Base-by-base conservation (phyloP, 202 grass and related monocot species). In the Carex sylvatica region DNA sequence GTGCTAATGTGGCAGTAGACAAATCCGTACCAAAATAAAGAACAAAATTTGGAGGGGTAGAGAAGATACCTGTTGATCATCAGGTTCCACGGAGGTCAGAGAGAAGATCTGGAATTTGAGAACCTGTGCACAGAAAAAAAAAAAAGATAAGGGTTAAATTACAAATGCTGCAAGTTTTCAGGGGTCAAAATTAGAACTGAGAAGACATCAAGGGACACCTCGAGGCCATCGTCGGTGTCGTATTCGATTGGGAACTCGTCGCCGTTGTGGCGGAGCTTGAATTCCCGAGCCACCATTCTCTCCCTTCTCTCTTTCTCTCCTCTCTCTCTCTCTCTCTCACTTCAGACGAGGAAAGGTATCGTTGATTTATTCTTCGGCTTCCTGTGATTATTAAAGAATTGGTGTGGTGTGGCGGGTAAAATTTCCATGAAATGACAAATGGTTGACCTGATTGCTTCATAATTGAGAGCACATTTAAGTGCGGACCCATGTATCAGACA, bases 21-120 rank as follows among this genome's bases (percentile, higher is more conserved):
- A 60, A 68, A 68, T 49, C 55, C 15, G 15, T 35, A 38, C 33
- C 30, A 35, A 65, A 53, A 42, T 42, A 8, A 31, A 53, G n/a
- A 18, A 61, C 31, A 18, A 40, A 20, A 6, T 71, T 61, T 30
- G 0, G 31, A 47, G n/a, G 6, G 66, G 0, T 12, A 28, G 22
- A 19, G 82, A 36, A 66, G 74, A 26, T 66, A 98, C 96, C 92
- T 89, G 89, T 82, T 98, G 96, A 78, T 89, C 84, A 26, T 95
- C 96, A 60, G 91, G 92, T 23, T 83, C 89, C 53, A 95, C 89
- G 51, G 96, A 93, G 69, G 91, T 95, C 53, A 98, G 85, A 31
- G 96, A 95, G 88, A 95, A 98, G 56, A 98, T 95, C 83, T 95
- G 92, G 68, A 93, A 75, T 84, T 88, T 86, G 13, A 95, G 92